Conservation (phyloP, 2,329 filamentous ascomycete genomes). For the Atkinsonella hypoxylon region DNA sequence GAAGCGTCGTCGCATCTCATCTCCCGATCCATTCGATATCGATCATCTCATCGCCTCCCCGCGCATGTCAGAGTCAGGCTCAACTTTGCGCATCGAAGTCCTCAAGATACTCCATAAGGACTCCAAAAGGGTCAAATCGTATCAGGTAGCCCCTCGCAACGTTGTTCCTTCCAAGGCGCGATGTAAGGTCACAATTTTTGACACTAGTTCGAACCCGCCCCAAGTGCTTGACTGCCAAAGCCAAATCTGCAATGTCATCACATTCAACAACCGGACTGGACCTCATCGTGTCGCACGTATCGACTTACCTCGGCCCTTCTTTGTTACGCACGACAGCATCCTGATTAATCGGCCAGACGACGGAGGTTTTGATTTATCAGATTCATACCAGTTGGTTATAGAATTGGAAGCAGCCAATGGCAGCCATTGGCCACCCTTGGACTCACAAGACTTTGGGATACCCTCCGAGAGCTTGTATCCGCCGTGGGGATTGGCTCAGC, state of each 20-base stretch:
- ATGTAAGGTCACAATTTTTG: constrained; percentile 26
- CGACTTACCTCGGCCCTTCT: constrained; percentile 36
- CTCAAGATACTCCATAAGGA: constrained; percentile 40
- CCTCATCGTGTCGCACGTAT: constrained; percentile 35
- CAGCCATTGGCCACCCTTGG: constrained; percentile 39
- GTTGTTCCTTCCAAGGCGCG: constrained; percentile 21
- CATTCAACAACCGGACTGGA: constrained; percentile 35
- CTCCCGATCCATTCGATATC: constrained; percentile 21
- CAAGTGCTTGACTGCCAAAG: constrained; percentile 40
- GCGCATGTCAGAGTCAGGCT: constrained; percentile 20
- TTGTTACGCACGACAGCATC: constrained; percentile 39
- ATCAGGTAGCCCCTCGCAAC: constrained; percentile 18
- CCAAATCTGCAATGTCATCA: constrained; percentile 39
- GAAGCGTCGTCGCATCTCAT: constrained; percentile 39
- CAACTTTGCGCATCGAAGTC: constrained; percentile 39
- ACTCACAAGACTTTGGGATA: constrained; percentile 22
- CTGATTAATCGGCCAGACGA: constrained; percentile 36
- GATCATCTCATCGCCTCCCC: constrained; percentile 23
- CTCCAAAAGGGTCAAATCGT: constrained; percentile 23
- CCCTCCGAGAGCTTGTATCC: constrained; percentile 9
- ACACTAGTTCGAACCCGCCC: constrained; percentile 22
- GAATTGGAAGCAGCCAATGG: constrained; percentile 40
- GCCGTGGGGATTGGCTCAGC: constrained; percentile 12
- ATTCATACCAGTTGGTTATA: constrained; percentile 37
- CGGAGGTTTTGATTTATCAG: constrained; percentile 33